Conservation (phyloP, 352 stramenopile genomes). For the Phytopythium mirpurense region DNA sequence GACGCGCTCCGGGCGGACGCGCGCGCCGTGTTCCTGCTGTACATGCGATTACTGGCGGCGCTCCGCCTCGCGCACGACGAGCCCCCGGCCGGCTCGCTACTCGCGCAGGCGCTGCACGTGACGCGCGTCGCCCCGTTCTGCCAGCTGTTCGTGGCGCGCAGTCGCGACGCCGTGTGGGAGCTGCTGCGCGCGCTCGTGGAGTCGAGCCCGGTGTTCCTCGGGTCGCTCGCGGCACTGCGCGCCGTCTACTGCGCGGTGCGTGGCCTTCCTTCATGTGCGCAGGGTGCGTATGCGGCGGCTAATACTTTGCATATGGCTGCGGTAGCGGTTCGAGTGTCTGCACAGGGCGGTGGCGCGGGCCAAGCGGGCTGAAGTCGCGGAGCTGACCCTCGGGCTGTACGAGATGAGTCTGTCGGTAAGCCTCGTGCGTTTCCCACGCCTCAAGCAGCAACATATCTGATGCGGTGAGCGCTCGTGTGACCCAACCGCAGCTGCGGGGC, state of each 20-base stretch:
- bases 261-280: no score
- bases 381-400: constrained; percentile 34
- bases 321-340: constrained; percentile 35
- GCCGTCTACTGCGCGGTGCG: constrained; percentile 31
- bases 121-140: constrained; percentile 57
- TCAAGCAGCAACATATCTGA: no score
- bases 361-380: constrained; percentile 30
- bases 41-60: constrained; percentile 17
- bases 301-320: no score
- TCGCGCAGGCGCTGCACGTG: constrained; percentile 36
- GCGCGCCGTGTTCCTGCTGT: constrained; percentile 33
- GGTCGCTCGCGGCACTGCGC: constrained; percentile 15
- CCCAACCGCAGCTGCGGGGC: constrained; percentile 15
- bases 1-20: constrained; percentile 10
- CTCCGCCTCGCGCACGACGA: not conserved
- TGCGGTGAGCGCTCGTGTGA: no score
- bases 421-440: no score
- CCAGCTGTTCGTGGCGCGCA: constrained; percentile 43
- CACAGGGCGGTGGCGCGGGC: constrained; percentile 16
- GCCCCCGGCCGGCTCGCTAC: constrained; percentile 7
- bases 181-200: constrained; percentile 23
- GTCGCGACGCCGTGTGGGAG: constrained; percentile 15
- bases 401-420: constrained; percentile 43
- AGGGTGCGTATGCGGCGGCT: no score
- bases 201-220: constrained; percentile 14